A percentile compares a stretch with the other conserved stretches of the same genome.
phyloP scores from a whole-genome alignment of 2,329 filamentous ascomycete genomes.

The Calonectria ilicicola region DNA sequence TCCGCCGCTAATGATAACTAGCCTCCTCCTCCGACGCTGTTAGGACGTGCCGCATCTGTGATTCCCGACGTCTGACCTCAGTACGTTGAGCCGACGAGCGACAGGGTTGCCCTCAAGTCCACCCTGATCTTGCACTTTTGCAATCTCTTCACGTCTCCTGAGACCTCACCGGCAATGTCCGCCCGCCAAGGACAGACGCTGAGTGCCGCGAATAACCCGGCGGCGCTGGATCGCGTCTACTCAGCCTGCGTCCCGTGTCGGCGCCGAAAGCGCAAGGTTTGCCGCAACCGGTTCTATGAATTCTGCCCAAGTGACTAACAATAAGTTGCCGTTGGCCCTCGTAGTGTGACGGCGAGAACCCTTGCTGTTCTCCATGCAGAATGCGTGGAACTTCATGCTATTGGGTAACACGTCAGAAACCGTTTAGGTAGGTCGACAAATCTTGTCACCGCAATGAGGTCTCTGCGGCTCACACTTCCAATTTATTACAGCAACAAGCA shows the following conservation, averaged over 20 bases:
- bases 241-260: background rate
- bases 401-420: background rate
- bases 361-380: background rate
- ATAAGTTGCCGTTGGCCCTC: background rate
- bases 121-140: too few relatives aligned
- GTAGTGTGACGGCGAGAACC: background rate
- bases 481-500: background rate
- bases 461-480: background rate
- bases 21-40: background rate
- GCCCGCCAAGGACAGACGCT: background rate
- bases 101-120: too few relatives aligned
- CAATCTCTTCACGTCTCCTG: too few relatives aligned
- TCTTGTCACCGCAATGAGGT: too few relatives aligned
- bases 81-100: too few relatives aligned
- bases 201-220: too few relatives aligned
- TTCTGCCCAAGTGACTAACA: background rate
- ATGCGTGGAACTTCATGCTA: background rate
- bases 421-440: background rate
- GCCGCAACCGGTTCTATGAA: too few relatives aligned
- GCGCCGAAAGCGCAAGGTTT: background rate
- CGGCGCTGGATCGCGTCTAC: background rate
- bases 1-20: background rate
- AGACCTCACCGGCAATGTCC: background rate
- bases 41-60: too few relatives aligned
- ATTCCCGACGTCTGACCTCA: too few relatives aligned